Percentiles rank a stretch among this genome's conserved stretches.
Conservation (phyloP, 2,329 filamentous ascomycete genomes). For the Paracorniculantispora psalliotae region DNA sequence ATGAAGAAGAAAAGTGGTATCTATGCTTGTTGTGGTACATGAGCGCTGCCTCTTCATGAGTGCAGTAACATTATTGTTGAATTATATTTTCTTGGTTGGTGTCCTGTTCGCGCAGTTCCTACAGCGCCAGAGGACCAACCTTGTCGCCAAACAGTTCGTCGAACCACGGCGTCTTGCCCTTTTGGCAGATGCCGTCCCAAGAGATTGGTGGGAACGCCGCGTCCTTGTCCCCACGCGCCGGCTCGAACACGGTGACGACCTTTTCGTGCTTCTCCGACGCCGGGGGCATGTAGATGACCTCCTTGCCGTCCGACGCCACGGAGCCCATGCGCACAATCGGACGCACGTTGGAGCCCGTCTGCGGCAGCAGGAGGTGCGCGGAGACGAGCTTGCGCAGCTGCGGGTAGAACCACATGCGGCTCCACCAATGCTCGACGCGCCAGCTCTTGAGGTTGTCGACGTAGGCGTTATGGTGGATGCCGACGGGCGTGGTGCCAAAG, state of each 20-base stretch:
- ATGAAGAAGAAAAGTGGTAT: not conserved
- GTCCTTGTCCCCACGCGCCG: constrained; percentile 10
- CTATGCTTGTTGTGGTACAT: not conserved
- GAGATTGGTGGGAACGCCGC: constrained; percentile 21
- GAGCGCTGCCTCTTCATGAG: not conserved
- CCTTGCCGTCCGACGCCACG: not conserved
- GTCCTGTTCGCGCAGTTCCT: not conserved
- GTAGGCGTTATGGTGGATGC: constrained; percentile 35
- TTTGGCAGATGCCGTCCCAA: constrained; percentile 33
- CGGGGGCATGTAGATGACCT: constrained; percentile 22
- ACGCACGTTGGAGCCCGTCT: constrained; percentile 11
- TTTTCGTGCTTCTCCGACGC: not conserved
- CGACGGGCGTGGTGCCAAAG: constrained; percentile 31
- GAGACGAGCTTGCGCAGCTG: constrained; percentile 27
- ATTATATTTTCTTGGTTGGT: not conserved
- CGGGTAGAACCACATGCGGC: constrained; percentile 32
- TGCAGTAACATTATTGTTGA: not conserved
- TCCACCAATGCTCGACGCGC: constrained; percentile 31
- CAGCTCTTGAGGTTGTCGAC: constrained; percentile 26
- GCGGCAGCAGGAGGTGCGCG: constrained; percentile 19
- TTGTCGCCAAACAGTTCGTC: constrained; percentile 30
- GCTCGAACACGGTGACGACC: constrained; percentile 14
- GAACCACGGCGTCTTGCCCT: constrained; percentile 25
- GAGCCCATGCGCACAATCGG: constrained; percentile 20
- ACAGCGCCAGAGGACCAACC: constrained; percentile 25